Percentiles rank a stretch among this genome's conserved stretches.
phyloP scores from a whole-genome alignment of 495 filamentous ascomycete species.

The Penicilliopsis zonata region DNA sequence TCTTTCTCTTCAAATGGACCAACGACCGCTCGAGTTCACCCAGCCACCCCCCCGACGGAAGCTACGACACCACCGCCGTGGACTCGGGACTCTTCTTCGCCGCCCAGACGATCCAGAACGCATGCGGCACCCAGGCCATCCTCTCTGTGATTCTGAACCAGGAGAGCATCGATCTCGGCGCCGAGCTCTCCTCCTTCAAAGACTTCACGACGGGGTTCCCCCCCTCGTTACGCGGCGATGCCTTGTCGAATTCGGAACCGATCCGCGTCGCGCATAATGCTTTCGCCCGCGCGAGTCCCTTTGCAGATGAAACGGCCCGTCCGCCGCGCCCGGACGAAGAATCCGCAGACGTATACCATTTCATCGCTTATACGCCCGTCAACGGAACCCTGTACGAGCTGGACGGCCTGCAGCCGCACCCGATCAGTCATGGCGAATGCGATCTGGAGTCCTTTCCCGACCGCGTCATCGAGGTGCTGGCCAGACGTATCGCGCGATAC shows the following conservation, averaged over 20 bases:
- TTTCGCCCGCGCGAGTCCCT: conserved; percentile 79
- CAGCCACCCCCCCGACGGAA: conserved; percentile 60
- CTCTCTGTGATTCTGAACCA: conserved; percentile 89
- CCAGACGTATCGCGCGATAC: conserved; percentile 74
- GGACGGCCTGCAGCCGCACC: conserved; percentile 85
- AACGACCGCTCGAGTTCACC: conserved; percentile 51
- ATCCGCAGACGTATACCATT: conserved; percentile 81
- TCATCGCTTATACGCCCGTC: conserved; percentile 86
- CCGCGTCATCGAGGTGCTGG: conserved; percentile 77
- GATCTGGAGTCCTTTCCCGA: conserved; percentile 57
- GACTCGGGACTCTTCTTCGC: conserved; percentile 83
- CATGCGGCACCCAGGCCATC: conserved; percentile 93
- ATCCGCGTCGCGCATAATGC: conserved; percentile 91
- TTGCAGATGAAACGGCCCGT: conserved; percentile 75
- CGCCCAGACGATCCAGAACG: conserved; percentile 96
- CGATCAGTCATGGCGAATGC: conserved; percentile 77
- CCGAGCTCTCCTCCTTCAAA: conserved; percentile 62
- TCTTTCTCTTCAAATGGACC: conserved; percentile 98
- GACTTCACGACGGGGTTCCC: conserved; percentile 87
- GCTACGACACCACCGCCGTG: conserved; percentile 57
- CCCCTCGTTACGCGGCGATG: conserved; percentile 59
- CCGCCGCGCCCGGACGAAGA: conserved; percentile 39
- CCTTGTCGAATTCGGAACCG: conserved; percentile 58
- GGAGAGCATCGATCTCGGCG: conserved; percentile 47
- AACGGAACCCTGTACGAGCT: conserved; percentile 80